A percentile compares a stretch with the other conserved stretches of the same genome.
Evolutionary conservation across 129 eudicot species (phyloP).

Genomic region (Flaveria ramosissima): DNA sequence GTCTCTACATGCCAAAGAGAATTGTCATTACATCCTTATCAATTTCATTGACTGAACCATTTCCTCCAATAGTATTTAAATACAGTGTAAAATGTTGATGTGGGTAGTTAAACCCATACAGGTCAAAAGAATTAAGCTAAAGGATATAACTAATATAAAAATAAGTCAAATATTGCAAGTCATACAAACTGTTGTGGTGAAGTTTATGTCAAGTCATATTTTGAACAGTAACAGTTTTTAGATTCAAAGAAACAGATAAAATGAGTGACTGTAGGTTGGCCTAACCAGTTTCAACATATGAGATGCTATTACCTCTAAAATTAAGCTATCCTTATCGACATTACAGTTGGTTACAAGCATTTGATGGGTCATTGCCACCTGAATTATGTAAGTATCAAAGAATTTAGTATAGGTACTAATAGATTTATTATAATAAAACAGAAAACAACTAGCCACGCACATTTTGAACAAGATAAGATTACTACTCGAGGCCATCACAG

Average conservation of each 20-base stretch:
- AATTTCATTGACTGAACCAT: no score
- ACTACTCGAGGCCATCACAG: not conserved
- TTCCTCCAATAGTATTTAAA: no score
- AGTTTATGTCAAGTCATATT: not conserved
- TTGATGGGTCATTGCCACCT: conserved; percentile 98
- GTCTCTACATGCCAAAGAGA: no score
- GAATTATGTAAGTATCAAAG: conserved; percentile 15
- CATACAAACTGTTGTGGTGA: no score
- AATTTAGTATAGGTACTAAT: not conserved
- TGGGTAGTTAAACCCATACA: no score
- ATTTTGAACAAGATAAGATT: not conserved
- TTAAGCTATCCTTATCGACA: conserved; percentile 92
- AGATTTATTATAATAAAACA: not conserved
- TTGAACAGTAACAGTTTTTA: not conserved
- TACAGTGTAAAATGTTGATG: no score
- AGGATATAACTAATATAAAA: not conserved
- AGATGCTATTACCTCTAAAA: conserved; percentile 45
- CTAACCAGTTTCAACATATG: no score
- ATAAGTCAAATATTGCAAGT: no score
- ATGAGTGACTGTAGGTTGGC: no score
- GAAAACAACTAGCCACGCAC: not conserved
- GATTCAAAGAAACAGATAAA: no score
- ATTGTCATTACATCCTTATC: no score
- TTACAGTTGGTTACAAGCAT: conserved; percentile 93
- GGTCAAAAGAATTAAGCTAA: not conserved